Conservation (phyloP, 495 filamentous ascomycete genomes). For the Pyrenopolyporus hunteri region DNA sequence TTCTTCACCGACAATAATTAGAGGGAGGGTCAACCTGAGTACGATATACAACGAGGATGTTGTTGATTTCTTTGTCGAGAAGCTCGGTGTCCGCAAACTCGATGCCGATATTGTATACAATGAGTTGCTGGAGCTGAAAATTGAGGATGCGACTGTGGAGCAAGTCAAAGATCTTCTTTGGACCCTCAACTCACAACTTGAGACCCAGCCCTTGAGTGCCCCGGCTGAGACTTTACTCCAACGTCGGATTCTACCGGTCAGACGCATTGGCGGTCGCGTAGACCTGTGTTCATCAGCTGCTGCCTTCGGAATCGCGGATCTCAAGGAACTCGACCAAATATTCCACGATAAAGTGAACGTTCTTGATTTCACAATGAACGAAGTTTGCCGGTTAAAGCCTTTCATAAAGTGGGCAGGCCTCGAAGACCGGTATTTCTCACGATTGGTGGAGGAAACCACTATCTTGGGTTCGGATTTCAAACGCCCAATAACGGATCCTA, state of each 20-base stretch:
- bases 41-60: conserved; percentile 43
- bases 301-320: conserved; percentile 49
- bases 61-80: conserved; percentile 45
- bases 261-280: conserved; percentile 23
- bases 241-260: conserved; percentile 41
- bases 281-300: conserved; percentile 6
- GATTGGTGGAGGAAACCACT: conserved; percentile 46
- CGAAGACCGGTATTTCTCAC: conserved; percentile 45
- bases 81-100: conserved; percentile 42
- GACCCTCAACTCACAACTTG: conserved; percentile 44
- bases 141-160: conserved; percentile 17
- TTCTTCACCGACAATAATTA: conserved; percentile 46
- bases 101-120: conserved; percentile 45
- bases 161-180: conserved; percentile 46
- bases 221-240: conserved; percentile 14
- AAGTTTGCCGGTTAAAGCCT: conserved; percentile 42
- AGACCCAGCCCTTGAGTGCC: neutral
- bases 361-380: conserved; percentile 48
- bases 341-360: conserved; percentile 43
- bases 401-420: conserved; percentile 47
- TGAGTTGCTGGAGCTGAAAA: conserved; percentile 38
- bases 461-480: conserved; percentile 25
- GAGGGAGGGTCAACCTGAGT: conserved; percentile 44
- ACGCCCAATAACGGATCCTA: conserved; percentile 30
- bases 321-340: conserved; percentile 34